Conservation (phyloP, 441 rosid species). For the Syzygium syzygioides region DNA sequence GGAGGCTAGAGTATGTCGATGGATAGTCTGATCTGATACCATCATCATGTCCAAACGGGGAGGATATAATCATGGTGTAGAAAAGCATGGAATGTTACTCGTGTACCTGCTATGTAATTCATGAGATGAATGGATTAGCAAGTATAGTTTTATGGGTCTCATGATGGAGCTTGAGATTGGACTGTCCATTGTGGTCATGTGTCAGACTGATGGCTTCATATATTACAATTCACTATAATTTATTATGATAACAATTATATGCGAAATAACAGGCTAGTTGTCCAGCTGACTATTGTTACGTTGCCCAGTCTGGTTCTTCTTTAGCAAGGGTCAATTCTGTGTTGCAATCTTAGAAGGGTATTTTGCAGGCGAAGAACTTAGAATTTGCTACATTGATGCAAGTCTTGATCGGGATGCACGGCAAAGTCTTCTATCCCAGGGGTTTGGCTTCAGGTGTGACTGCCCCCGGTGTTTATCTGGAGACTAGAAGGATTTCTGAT, state of each 20-base stretch:
- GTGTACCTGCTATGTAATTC: background rate
- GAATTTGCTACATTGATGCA: conserved; percentile 80
- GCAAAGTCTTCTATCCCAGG: conserved; percentile 46
- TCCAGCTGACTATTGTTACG: background rate
- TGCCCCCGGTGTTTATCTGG: conserved; percentile 62
- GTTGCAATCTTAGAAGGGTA: background rate
- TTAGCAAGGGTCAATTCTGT: background rate
- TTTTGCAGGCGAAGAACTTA: conserved; percentile 76
- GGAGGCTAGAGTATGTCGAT: background rate
- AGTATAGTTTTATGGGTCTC: background rate
- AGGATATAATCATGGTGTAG: background rate
- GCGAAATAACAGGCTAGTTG: background rate
- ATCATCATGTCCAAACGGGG: background rate
- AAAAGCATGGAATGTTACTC: background rate
- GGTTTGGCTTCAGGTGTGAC: conserved; percentile 70
- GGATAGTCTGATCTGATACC: background rate
- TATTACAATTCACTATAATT: background rate
- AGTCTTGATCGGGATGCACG: conserved; percentile 70
- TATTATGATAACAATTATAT: background rate
- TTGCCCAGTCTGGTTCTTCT: background rate
- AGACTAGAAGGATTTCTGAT: conserved; percentile 24
- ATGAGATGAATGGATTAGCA: background rate
- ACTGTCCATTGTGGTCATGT: background rate
- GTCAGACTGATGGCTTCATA: background rate
- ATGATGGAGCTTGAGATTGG: background rate